Conservation (phyloP, 1,284 basidiomycete species). For the Ustilago loliicola region DNA sequence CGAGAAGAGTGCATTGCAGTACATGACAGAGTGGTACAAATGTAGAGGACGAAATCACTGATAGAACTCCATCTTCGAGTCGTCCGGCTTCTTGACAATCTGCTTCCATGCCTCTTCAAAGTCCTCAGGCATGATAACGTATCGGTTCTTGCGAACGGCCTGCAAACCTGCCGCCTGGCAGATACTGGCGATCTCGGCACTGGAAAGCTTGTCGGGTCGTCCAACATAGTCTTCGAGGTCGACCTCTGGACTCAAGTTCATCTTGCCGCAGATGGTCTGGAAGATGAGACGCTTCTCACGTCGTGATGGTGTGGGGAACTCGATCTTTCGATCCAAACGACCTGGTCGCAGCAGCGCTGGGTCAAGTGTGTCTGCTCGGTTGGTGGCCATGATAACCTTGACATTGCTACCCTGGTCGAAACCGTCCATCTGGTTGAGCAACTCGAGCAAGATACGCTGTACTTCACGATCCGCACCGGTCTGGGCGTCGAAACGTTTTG, state of each 20-base stretch:
- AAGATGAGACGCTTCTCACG: slow-evolving; percentile 97
- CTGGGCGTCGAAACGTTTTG: slow-evolving; percentile 99
- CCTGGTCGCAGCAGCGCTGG: slow-evolving; percentile 97
- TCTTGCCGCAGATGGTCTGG: slow-evolving; percentile 96
- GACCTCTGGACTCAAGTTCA: slow-evolving; percentile 98
- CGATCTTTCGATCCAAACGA: slow-evolving; percentile 97
- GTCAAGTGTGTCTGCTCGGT: slow-evolving; percentile 73
- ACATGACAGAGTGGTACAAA: neutral
- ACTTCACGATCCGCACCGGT: slow-evolving; percentile 99
- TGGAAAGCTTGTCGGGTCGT: slow-evolving; percentile 92
- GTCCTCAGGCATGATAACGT: slow-evolving; percentile 94
- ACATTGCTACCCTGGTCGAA: slow-evolving; percentile 99
- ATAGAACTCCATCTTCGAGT: slow-evolving; percentile 69
- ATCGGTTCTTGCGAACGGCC: slow-evolving; percentile 97
- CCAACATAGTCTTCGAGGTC: slow-evolving; percentile 99
- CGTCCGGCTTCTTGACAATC: slow-evolving; percentile 68
- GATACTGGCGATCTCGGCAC: slow-evolving; percentile 94
- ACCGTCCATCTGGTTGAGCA: slow-evolving; percentile 99
- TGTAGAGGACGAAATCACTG: slow-evolving; percentile 32
- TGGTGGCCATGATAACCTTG: slow-evolving; percentile 76
- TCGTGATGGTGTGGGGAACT: slow-evolving; percentile 94
- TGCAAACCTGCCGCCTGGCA: slow-evolving; percentile 97
- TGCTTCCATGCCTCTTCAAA: slow-evolving; percentile 78
- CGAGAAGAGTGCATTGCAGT: slow-evolving; percentile 22
- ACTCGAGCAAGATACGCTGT: slow-evolving; percentile 97